These are phyloP conservation scores for Backusella tarrabulga DNA, from an alignment of 192 early-diverging fungal species.

Conservation along the genomic window DNA sequence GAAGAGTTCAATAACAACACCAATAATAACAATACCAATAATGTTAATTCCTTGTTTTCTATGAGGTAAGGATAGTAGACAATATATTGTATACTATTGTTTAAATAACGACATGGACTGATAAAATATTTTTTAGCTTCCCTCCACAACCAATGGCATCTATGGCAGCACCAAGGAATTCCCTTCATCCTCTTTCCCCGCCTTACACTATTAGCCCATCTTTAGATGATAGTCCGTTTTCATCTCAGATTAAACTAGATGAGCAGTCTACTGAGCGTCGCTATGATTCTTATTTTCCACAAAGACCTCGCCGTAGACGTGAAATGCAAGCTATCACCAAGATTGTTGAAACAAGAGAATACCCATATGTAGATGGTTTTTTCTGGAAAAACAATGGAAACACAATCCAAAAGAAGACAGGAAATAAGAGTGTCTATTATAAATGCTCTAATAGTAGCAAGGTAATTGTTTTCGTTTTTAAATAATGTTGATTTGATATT, in stretches of 20 bases:
- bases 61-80: constrained; percentile 1
- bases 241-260: constrained; percentile 7
- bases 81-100: not conserved
- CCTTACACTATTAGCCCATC: constrained; percentile 8
- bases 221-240: constrained; percentile 1
- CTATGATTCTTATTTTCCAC: constrained; percentile 8
- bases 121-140: constrained; percentile 14
- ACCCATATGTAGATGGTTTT: constrained; percentile 31
- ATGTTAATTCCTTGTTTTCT: not conserved
- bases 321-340: constrained; percentile 62
- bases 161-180: not conserved
- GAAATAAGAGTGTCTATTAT: constrained; percentile 60
- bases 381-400: constrained; percentile 63
- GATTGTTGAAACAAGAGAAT: constrained; percentile 52
- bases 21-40: not conserved
- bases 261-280: not conserved
- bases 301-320: constrained; percentile 48
- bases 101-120: not conserved
- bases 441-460: constrained; percentile 60
- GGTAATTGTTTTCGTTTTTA: constrained; percentile 27
- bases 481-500: not conserved
- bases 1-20: not conserved
- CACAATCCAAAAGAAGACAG: constrained; percentile 55
- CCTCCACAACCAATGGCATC: constrained; percentile 15
- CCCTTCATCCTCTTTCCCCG: constrained; percentile 21